A percentile compares a stretch with the other conserved stretches of the same genome.
Conservation (phyloP, 768 basidiomycete genomes). For the Sporobolomyces roseus region DNA sequence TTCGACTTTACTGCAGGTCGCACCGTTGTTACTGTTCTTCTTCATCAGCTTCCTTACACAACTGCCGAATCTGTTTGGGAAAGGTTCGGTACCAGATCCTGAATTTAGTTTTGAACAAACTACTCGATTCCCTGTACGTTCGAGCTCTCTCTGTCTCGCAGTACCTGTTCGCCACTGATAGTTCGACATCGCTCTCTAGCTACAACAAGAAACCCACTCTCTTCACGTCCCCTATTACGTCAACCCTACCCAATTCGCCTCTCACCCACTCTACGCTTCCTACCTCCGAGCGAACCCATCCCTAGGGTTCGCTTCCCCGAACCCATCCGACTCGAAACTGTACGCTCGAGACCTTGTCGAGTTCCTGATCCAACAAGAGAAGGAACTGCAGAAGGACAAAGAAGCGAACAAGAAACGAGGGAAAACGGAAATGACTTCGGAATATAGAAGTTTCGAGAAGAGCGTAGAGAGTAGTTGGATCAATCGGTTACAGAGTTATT, state of each 20-base stretch:
- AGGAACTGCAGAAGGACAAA: background rate
- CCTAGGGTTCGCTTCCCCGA: constrained; percentile 11
- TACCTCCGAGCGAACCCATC: constrained; percentile 18
- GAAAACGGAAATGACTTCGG: background rate
- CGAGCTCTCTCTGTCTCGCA: background rate
- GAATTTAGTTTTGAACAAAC: constrained; percentile 60
- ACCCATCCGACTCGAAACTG: background rate
- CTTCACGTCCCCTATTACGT: constrained; percentile 77
- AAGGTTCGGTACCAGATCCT: constrained; percentile 68
- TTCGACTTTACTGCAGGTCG: constrained; percentile 58
- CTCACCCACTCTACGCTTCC: constrained; percentile 62
- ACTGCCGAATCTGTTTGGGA: constrained; percentile 36
- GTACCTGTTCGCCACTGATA: background rate
- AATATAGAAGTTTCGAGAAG: constrained; percentile 21
- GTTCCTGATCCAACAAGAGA: background rate
- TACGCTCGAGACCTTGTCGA: constrained; percentile 14
- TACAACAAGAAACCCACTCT: constrained; percentile 52
- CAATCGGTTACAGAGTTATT: constrained; percentile 61
- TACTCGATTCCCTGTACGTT: constrained; percentile 13
- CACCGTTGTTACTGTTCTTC: constrained; percentile 63
- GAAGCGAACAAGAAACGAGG: background rate
- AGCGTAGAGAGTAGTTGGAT: constrained; percentile 32
- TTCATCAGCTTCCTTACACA: constrained; percentile 35
- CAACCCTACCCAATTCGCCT: constrained; percentile 67
- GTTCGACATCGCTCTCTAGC: background rate